A percentile compares a stretch with the other conserved stretches of the same genome.
These are phyloP conservation scores for Piper longum DNA, from an alignment of 164 flowering plant genomes.

Conservation along the genomic window DNA sequence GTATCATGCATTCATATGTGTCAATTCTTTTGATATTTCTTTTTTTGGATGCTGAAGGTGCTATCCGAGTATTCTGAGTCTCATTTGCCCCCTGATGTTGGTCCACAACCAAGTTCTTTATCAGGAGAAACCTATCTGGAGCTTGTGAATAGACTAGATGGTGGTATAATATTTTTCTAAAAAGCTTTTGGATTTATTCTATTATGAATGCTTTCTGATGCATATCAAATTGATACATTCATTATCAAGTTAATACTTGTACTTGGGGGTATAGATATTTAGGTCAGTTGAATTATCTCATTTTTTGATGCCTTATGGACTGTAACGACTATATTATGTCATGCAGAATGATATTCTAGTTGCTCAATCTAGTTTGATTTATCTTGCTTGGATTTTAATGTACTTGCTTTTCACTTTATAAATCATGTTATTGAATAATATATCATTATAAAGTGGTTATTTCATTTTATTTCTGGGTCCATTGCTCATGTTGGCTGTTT, in stretches of 20 bases:
- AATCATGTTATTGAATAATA: background rate
- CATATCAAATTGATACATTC: too few species aligned
- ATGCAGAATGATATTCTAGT: too few species aligned
- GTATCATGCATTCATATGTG: background rate
- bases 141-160: conserved; percentile 56
- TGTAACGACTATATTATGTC: too few species aligned
- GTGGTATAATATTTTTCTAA: conserved; percentile 28
- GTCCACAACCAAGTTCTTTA: conserved; percentile 36
- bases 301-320: too few species aligned
- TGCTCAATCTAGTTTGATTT: too few species aligned
- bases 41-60: conserved; percentile 32
- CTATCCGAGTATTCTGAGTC: conserved; percentile 74
- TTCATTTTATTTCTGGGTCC: too few species aligned
- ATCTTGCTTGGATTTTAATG: background rate
- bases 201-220: background rate
- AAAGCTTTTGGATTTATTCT: background rate
- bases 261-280: too few species aligned
- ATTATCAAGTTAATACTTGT: too few species aligned
- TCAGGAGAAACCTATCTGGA: conserved; percentile 51
- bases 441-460: background rate
- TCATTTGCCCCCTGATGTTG: conserved; percentile 26
- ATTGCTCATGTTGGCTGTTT: background rate
- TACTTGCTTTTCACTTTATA: background rate
- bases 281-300: too few species aligned
- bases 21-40: background rate